These are phyloP conservation scores for Neonectria coccinea DNA, from an alignment of 2,329 filamentous ascomycete genomes.

Conservation along the genomic window DNA sequence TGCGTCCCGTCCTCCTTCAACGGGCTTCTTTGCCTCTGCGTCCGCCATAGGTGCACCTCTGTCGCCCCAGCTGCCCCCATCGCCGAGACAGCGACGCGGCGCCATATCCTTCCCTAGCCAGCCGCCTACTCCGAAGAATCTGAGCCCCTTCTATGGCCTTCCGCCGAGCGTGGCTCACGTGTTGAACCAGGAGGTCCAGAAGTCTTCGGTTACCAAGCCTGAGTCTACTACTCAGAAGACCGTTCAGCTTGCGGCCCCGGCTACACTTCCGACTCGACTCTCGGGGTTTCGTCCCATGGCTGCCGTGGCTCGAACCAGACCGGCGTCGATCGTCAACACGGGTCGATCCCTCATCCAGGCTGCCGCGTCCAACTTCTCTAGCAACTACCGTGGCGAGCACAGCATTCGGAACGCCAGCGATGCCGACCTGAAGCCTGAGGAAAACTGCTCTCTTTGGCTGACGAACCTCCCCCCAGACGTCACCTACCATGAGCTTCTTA, in stretches of 20 bases:
- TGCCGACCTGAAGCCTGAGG: constrained; percentile 44
- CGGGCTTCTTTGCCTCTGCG: background rate
- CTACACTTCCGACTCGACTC: background rate
- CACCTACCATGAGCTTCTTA: constrained; percentile 58
- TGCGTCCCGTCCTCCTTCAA: background rate
- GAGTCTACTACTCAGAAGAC: background rate
- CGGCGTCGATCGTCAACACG: background rate
- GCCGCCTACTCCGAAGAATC: background rate
- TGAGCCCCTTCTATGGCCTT: background rate
- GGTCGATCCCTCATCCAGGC: background rate
- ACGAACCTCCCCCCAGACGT: constrained; percentile 61
- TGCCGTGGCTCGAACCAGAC: constrained; percentile 25
- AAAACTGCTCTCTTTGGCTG: constrained; percentile 66
- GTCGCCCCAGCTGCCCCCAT: background rate
- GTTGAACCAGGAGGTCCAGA: background rate
- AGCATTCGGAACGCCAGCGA: constrained; percentile 52
- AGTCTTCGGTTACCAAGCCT: background rate
- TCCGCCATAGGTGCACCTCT: background rate
- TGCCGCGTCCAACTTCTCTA: constrained; percentile 43
- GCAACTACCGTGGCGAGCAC: constrained; percentile 53
- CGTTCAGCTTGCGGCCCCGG: background rate
- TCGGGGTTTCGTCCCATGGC: constrained; percentile 42
- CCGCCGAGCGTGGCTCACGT: background rate
- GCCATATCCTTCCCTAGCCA: background rate
- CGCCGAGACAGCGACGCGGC: background rate